Base-by-base conservation (phyloP, 2,329 filamentous ascomycete species). In the Calonectria fujianensis region DNA sequence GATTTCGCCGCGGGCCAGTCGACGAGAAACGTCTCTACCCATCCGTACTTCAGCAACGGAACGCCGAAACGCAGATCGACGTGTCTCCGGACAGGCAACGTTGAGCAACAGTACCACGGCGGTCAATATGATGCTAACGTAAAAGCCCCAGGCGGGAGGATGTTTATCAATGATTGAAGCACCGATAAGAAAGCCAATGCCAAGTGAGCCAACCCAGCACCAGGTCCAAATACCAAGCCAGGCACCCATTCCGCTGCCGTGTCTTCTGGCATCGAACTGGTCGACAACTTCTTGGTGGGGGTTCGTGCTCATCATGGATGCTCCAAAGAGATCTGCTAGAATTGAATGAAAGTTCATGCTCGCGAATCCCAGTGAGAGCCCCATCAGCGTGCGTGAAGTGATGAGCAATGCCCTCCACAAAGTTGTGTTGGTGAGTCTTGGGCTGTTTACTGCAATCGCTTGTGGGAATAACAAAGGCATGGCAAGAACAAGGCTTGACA, bases 211-310 rank as follows among this genome's bases (percentile, higher is more conserved):
- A 79, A 94, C 91, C 84, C 91, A 94, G 82, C 93, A 94, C 91
- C 93, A 96, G 0, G 93, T 93, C 93, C 94, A 96, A 70, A 94
- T 88, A 1, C 93, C 93, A 13, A 95, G 87, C 94, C 94, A 96
- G n/a, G 94, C 86, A 0, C 94, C 94, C 86, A 96, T 93, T 0
- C 94, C 94, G 16, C 94, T 94, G 10, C 94, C 94, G 80, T 95
- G 93, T 51, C 94, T 89, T 70, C 94, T 90, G 24, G 94, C 90
- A 82, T 96, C 94, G 78, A 91, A 91, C 16, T 89, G 85, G 72
- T 93, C 89, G 1, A 94, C 92, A 27, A 94, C 85, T 80, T 95
- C 94, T 84, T 95, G 92, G 79, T 95, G 93, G 2, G 94, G 94
- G 64, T 92, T 91, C 51, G 89, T 88, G 79, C 93, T 94, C 88